These are phyloP conservation scores for Trichoderma sp. DNA, from an alignment of 2,329 filamentous ascomycete species.

Conservation along the genomic window DNA sequence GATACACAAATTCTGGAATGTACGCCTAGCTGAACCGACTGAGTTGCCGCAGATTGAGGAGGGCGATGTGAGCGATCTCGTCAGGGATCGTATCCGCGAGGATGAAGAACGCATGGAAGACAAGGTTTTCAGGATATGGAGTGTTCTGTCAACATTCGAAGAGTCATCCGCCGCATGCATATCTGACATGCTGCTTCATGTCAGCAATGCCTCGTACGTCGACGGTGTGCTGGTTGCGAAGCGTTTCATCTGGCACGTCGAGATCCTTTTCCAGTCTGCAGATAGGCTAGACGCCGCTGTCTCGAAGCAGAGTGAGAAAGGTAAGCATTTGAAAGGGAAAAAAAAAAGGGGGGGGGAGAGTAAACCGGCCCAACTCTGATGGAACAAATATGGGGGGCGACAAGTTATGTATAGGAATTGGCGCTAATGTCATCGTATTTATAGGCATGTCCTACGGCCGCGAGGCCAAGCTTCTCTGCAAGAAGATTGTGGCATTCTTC, in stretches of 20 bases:
- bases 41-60: conserved; percentile 46
- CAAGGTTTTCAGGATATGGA: conserved; percentile 98
- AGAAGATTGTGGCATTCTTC: conserved; percentile 98
- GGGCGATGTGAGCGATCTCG: conserved; percentile 49
- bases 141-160: conserved; percentile 92
- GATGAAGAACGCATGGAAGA: conserved; percentile 95
- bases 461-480: conserved; percentile 98
- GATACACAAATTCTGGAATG: conserved; percentile 99
- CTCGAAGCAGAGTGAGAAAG: conserved; percentile 66
- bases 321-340: conserved; percentile 48
- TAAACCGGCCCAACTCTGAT: neutral
- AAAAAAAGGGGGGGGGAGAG: too few relatives aligned
- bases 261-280: conserved; percentile 84
- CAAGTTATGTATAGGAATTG: neutral
- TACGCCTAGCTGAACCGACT: conserved; percentile 68
- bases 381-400: neutral
- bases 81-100: conserved; percentile 71
- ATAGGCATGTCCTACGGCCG: conserved; percentile 82
- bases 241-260: conserved; percentile 93
- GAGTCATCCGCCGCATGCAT: conserved; percentile 98
- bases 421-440: neutral
- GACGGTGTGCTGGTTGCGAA: conserved; percentile 93
- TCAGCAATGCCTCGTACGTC: conserved; percentile 95
- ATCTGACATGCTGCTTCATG: conserved; percentile 96
- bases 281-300: conserved; percentile 80